Evolutionary conservation across 257 asterid genomes (phyloP), one percentile per base, ranked within the genome.

Genomic region (Gardenia jasminoides): DNA sequence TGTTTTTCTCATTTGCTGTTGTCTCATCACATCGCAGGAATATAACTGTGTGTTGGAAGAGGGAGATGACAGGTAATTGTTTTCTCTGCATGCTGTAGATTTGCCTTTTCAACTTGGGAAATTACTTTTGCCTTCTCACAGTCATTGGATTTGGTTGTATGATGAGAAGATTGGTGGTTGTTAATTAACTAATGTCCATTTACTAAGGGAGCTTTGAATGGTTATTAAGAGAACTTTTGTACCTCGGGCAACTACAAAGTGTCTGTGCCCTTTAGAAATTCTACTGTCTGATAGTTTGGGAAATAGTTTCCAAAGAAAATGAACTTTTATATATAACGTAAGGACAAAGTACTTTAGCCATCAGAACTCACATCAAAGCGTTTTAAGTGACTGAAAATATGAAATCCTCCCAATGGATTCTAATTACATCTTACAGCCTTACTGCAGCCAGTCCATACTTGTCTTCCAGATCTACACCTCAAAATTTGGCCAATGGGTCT

Each of bases 21-120:
- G 65, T 68, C n/a, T 47, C 73, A 30, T 74, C 80, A 76, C 82
- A 77, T 48, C 65, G 74, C 91, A 94, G 98, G 98, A 91, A 76
- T 88, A 86, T 77, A 88, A 88, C 88, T 97, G 90, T 90, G 88
- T 90, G 17, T 91, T 97, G 99, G 96, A 90, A 89, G 99, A 93
- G 48, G 96, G 98, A 20, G 96, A 88, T 82, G 91, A 83, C 88
- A 91, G 97, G 99, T 93, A 86, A 79, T 17, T 31, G 30, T 83
- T 72, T 81, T 67, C 41, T 80, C 28, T 74, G n/a, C 58, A 15
- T 72, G 79, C 56, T 75, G 79, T 67, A 19, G n/a, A 69, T 54
- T n/a, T 74, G 69, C 28, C 28, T 59, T 64, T 22, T 36, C 33
- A 7, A 48, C 39, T 46, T 2, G 24, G 52, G 77, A 80, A 50